Conservation (phyloP, 257 asterid species). For the Linderniella brevidens region DNA sequence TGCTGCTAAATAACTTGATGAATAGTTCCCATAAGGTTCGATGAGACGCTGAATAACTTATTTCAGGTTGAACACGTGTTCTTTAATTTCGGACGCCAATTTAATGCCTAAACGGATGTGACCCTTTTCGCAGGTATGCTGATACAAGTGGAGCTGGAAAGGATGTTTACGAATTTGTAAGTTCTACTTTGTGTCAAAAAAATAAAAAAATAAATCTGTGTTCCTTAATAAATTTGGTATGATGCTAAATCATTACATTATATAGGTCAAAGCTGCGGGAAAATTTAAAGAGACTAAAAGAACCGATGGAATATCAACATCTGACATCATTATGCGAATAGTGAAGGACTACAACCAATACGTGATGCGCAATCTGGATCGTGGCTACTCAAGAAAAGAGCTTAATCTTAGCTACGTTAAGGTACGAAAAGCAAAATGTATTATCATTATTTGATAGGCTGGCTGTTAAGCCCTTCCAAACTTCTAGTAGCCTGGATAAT, state of each 20-base stretch:
- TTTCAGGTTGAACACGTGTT: no score
- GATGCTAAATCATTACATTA: neutral
- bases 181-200: constrained; percentile 11
- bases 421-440: constrained; percentile 19
- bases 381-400: constrained; percentile 66
- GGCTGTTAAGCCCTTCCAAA: no score
- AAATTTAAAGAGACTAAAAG: constrained; percentile 59
- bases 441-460: no score
- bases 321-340: constrained; percentile 66
- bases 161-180: constrained; percentile 65
- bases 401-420: constrained; percentile 58
- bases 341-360: constrained; percentile 68
- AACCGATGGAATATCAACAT: constrained; percentile 65
- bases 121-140: constrained; percentile 32
- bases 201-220: no score
- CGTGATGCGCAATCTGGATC: constrained; percentile 67
- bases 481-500: no score
- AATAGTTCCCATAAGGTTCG: no score
- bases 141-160: constrained; percentile 67
- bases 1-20: no score
- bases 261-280: constrained; percentile 59
- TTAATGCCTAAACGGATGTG: neutral
- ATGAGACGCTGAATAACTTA: no score
- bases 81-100: neutral
- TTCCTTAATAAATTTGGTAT: neutral